A percentile compares a stretch with the other conserved stretches of the same genome.
Conservation (phyloP, 768 basidiomycete species). For the Hypholoma sublateritium region DNA sequence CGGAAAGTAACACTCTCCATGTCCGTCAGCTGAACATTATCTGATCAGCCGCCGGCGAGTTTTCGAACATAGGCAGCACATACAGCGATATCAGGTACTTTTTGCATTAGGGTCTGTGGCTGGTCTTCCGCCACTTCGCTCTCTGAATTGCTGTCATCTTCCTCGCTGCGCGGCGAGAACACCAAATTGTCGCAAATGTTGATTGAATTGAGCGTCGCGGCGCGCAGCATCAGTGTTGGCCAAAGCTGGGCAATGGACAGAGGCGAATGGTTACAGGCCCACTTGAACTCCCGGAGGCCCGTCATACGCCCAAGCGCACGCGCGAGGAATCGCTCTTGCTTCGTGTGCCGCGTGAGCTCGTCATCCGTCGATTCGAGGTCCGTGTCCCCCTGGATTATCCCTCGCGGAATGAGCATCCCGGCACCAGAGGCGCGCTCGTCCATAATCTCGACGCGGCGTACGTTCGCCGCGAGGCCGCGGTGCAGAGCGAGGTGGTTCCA, state of each 20-base stretch:
- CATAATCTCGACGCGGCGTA: slow-evolving; percentile 57
- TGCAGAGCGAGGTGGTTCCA: slow-evolving; percentile 66
- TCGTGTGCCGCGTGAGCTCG: slow-evolving; percentile 54
- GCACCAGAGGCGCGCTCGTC: slow-evolving; percentile 41
- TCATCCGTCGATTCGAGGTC: slow-evolving; percentile 63
- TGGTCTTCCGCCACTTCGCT: slow-evolving; percentile 10
- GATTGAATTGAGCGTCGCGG: slow-evolving; percentile 42
- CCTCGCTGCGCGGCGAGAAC: slow-evolving; percentile 29
- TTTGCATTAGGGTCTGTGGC: neutral
- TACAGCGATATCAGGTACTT: slow-evolving; percentile 18
- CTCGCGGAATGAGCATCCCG: slow-evolving; percentile 32
- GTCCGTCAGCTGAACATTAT: slow-evolving; percentile 39
- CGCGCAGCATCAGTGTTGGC: slow-evolving; percentile 45
- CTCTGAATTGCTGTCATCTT: slow-evolving; percentile 9
- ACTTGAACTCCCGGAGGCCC: slow-evolving; percentile 48
- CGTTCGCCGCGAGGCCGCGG: slow-evolving; percentile 57
- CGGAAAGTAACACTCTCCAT: slow-evolving; percentile 44
- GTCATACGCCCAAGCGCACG: slow-evolving; percentile 55
- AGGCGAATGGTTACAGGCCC: slow-evolving; percentile 65
- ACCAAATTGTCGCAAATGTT: slow-evolving; percentile 56
- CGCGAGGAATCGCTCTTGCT: slow-evolving; percentile 55
- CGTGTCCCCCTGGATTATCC: slow-evolving; percentile 50
- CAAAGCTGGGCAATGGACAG: slow-evolving; percentile 58
- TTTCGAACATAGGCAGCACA: slow-evolving; percentile 8
- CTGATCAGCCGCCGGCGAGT: neutral